phyloP scores from a whole-genome alignment of 2,329 filamentous ascomycete genomes.

The Pseudocercospora cruenta region DNA sequence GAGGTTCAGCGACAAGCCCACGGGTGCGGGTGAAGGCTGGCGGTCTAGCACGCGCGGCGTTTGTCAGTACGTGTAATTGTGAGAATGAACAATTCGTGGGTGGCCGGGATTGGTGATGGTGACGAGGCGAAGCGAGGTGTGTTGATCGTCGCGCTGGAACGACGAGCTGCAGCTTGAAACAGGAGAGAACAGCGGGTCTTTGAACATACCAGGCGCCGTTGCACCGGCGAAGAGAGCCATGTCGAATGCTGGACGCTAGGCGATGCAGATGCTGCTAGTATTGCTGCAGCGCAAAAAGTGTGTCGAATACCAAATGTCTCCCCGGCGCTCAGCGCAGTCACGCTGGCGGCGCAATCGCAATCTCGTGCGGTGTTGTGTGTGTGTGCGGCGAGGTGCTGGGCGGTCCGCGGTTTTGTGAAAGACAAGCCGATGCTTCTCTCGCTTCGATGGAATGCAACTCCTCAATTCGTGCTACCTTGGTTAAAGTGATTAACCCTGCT shows the following conservation, averaged over 20 bases:
- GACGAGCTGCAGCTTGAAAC: slow-evolving; percentile 15
- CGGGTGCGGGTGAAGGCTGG: slow-evolving; percentile 49
- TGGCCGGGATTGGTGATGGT: slow-evolving; percentile 22
- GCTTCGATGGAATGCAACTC: slow-evolving; percentile 8
- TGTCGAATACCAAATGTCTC: background rate
- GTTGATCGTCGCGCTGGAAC: slow-evolving; percentile 11
- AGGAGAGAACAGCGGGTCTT: slow-evolving; percentile 22
- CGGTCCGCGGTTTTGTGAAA: background rate
- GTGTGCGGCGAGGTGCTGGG: background rate
- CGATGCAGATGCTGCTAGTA: background rate
- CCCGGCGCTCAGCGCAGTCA: background rate
- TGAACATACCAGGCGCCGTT: slow-evolving; percentile 19
- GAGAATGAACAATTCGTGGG: slow-evolving; percentile 11
- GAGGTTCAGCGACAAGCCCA: slow-evolving; percentile 59
- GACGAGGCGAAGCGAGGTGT: slow-evolving; percentile 12
- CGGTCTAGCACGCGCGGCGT: slow-evolving; percentile 39
- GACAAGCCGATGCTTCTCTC: background rate
- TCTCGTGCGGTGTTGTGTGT: background rate
- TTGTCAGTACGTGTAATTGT: slow-evolving; percentile 9
- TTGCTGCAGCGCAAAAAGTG: background rate
- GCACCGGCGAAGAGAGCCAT: slow-evolving; percentile 23
- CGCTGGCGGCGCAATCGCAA: background rate
- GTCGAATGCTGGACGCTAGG: background rate
- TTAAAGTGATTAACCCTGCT: background rate
- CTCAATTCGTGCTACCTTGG: slow-evolving; percentile 8